Percentiles rank a stretch among this genome's conserved stretches.
These are phyloP conservation scores for Gossypioides kirkii DNA, from an alignment of 345 rosid genomes.

Conservation along the genomic window DNA sequence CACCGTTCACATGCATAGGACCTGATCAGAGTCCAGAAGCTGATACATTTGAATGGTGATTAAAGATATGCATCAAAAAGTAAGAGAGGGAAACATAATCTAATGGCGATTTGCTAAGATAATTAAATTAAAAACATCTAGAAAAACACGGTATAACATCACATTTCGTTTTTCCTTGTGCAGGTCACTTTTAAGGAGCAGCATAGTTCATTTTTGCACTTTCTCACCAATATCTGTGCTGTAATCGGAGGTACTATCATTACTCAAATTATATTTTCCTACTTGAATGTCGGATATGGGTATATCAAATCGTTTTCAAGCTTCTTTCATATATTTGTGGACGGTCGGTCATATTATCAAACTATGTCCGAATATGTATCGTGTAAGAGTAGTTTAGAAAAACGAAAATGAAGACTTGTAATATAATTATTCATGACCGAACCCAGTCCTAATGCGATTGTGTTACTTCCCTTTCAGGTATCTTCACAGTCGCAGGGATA, in stretches of 20 bases:
- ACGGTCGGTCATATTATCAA: no score
- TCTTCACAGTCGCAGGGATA: constrained; percentile 77
- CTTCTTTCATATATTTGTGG: no score
- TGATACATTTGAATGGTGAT: background rate
- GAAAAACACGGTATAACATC: background rate
- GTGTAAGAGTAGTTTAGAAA: no score
- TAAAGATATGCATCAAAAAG: background rate
- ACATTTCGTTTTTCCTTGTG: constrained; percentile 13
- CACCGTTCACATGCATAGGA: background rate
- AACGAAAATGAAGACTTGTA: no score
- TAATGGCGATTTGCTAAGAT: background rate
- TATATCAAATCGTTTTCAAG: no score
- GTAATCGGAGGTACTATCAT: constrained; percentile 63
- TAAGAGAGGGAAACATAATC: background rate
- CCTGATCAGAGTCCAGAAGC: background rate
- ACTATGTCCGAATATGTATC: no score
- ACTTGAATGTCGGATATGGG: background rate
- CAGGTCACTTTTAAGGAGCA: constrained; percentile 78
- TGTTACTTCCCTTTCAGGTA: constrained; percentile 25
- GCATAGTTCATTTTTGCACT: constrained; percentile 74
- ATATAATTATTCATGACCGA: no score
- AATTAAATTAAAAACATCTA: background rate
- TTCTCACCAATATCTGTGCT: constrained; percentile 77
- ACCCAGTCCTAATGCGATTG: background rate
- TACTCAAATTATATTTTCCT: background rate